Evolutionary conservation across 441 rosid genomes (phyloP), one percentile per base, ranked within the genome.

Genomic region (Aquilaria agallochum): DNA sequence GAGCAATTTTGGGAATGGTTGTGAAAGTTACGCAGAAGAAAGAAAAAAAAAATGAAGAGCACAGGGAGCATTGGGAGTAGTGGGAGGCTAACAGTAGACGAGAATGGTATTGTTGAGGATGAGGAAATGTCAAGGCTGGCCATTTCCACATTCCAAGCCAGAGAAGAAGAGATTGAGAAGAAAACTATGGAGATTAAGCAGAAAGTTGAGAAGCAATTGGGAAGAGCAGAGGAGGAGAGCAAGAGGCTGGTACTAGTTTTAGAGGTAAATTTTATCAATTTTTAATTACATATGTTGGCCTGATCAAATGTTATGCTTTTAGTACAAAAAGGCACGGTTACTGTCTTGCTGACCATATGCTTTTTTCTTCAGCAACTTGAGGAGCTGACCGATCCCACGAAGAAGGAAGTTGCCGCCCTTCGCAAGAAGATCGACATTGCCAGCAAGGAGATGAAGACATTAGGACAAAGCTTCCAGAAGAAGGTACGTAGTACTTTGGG

Each of bases 151-250:
- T 62, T 88, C 62, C 87, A 86, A 72, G 91, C 94, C 5, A 68
- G 75, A 72, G 98, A 92, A 80, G 94, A 92, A 56, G 93, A 87
- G 83, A 92, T 89, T 48, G 85, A 83, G 70, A 80, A 79, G 78
- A 92, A 81, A 82, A 92, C 80, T 65, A 73, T 68, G 81, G 80
- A 77, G 60, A 89, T 88, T 51, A 83, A 64, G 63, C 94, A 82
- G 73, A 84, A 73, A 74, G 92, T 89, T 59, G 88, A 84, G 61
- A 83, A 79, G 53, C 87, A 81, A 8, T 71, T 92, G 0, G 90
- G 85, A 33, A 85, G 81, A 36, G 96, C 94, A 1, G 95, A 93
- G 65, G 96, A 93, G 69, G 92, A 83, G 76, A 80, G 95, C 8
- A 84, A 72, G 65, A 83, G 91, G 59, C 70, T 93, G 59, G 70